Percentiles rank a stretch among this genome's conserved stretches.
These are phyloP conservation scores for Aegilops umbellulata DNA, from an alignment of 176 grass and related monocot genomes.

Conservation along the genomic window DNA sequence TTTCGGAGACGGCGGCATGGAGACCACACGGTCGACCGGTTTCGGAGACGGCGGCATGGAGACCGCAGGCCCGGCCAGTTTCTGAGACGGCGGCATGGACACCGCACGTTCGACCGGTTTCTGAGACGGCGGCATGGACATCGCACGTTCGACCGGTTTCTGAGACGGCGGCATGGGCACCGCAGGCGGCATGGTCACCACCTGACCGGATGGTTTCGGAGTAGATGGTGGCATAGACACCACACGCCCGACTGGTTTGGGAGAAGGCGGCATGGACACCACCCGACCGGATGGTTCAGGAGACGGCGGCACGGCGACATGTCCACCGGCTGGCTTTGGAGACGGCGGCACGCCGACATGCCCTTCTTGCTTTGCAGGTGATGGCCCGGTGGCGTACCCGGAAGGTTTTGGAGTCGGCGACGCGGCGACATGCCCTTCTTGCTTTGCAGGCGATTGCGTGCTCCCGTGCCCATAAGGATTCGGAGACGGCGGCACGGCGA, in stretches of 20 bases:
- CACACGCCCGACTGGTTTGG: background rate
- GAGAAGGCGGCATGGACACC: background rate
- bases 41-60: background rate
- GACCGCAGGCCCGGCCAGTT: background rate
- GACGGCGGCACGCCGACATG: background rate
- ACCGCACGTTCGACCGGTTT: background rate
- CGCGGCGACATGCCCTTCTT: background rate
- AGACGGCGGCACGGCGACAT: background rate
- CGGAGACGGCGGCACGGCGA: background rate
- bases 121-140: background rate
- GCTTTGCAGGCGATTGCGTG: background rate
- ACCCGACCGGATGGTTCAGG: background rate
- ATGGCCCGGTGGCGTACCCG: background rate
- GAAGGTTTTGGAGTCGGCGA: background rate
- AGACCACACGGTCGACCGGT: background rate
- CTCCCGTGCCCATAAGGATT: background rate
- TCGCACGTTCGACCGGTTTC: background rate
- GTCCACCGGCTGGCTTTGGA: no score
- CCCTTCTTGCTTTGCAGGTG: background rate
- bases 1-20: no score
- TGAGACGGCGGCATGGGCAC: background rate
- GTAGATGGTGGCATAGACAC: background rate
- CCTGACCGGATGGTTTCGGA: background rate
- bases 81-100: background rate
- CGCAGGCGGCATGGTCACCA: background rate